A percentile compares a stretch with the other conserved stretches of the same genome.
Evolutionary conservation across 2,329 filamentous ascomycete species (phyloP).

Genomic region (Diplodia intermedia): DNA sequence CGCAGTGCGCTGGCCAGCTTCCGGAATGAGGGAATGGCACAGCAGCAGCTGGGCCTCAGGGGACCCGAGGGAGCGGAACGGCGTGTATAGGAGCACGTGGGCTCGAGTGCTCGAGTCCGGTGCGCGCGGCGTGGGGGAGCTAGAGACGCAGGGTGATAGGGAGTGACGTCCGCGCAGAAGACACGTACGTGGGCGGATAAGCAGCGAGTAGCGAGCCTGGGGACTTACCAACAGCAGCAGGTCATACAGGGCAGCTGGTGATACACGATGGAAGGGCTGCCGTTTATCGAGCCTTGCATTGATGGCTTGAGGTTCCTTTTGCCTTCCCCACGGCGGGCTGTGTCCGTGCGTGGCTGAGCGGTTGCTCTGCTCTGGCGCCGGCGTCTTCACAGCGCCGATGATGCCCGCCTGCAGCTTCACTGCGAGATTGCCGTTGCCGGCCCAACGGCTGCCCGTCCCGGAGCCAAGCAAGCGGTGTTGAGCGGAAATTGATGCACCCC

Average conservation of each 20-base stretch:
- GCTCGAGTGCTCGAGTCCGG: neutral
- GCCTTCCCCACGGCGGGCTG: slow-evolving; percentile 21
- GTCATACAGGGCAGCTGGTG: slow-evolving; percentile 18
- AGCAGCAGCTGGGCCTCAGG: slow-evolving; percentile 15
- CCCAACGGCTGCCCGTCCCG: slow-evolving; percentile 21
- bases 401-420: slow-evolving; percentile 18
- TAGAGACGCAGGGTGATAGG: slow-evolving; percentile 23
- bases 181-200: slow-evolving; percentile 23
- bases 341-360: slow-evolving; percentile 21
- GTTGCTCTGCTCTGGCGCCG: neutral
- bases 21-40: slow-evolving; percentile 26
- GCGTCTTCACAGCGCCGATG: slow-evolving; percentile 27
- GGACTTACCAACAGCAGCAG: slow-evolving; percentile 22
- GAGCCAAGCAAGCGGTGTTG: slow-evolving; percentile 18
- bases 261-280: slow-evolving; percentile 5
- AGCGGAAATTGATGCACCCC: slow-evolving; percentile 10
- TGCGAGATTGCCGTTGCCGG: slow-evolving; percentile 7
- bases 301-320: slow-evolving; percentile 28
- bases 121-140: slow-evolving; percentile 21
- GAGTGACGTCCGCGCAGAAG: slow-evolving; percentile 20
- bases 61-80: slow-evolving; percentile 22
- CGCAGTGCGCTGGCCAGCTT: slow-evolving; percentile 11
- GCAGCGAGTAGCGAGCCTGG: slow-evolving; percentile 2
- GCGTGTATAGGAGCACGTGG: slow-evolving; percentile 27
- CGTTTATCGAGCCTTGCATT: slow-evolving; percentile 18